Conservation (phyloP, 2,329 filamentous ascomycete genomes). For the Chaetomiaceae sp. region DNA sequence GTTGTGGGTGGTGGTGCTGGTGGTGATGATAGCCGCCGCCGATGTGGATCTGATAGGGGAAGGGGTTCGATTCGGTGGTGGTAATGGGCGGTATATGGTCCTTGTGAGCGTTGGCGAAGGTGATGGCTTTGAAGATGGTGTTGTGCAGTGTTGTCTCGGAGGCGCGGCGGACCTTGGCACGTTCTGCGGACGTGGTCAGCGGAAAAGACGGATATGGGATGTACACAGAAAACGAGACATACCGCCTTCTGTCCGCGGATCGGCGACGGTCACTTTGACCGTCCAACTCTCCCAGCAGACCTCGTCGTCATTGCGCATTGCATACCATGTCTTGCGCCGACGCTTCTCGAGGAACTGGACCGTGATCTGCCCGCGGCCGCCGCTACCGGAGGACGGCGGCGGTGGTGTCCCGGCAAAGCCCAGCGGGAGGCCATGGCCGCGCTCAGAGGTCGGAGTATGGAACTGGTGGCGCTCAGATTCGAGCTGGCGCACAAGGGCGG, state of each 20-base stretch:
- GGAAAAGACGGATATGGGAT: background rate
- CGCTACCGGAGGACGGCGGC: constrained; percentile 30
- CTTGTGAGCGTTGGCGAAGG: constrained; percentile 79
- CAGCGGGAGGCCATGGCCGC: constrained; percentile 43
- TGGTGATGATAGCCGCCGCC: constrained; percentile 43
- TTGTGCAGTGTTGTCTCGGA: constrained; percentile 88
- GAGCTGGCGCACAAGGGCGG: constrained; percentile 72
- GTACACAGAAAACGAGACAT: background rate
- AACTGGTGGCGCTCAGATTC: constrained; percentile 45
- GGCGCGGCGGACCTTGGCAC: constrained; percentile 78
- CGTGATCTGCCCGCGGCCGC: constrained; percentile 69
- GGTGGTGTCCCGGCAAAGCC: background rate
- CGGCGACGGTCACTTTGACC: constrained; percentile 85
- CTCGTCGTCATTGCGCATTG: constrained; percentile 76
- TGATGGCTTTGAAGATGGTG: constrained; percentile 83
- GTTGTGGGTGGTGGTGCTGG: background rate
- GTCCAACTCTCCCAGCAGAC: constrained; percentile 97
- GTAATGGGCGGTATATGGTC: constrained; percentile 97
- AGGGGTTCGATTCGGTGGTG: constrained; percentile 84
- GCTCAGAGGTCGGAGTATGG: constrained; percentile 15
- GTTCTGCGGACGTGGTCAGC: constrained; percentile 49
- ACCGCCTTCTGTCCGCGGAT: constrained; percentile 84
- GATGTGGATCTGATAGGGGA: constrained; percentile 87
- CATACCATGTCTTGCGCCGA: constrained; percentile 69
- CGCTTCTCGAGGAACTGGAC: constrained; percentile 96